Base-by-base conservation (phyloP, 345 rosid species). In the Hibiscus mutabilis region DNA sequence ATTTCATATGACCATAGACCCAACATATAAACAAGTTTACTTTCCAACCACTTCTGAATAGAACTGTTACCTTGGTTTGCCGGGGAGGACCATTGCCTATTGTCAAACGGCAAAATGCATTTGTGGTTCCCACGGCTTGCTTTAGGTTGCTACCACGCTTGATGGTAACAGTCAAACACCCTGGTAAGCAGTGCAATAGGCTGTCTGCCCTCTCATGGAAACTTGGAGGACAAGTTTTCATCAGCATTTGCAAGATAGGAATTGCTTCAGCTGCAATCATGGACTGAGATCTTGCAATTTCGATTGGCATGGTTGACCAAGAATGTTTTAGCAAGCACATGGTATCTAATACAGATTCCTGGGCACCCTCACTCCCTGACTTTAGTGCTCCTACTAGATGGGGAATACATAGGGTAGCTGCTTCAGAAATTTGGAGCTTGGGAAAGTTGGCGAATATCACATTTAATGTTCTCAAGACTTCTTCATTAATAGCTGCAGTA, bases 111-210 rank as follows among this genome's bases (percentile, higher is more conserved):
- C 98, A 93, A 76, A 91, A 93, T 46, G 96, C 97, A 72, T 86
- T 91, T 44, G 96, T 88, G 74, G 83, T 75, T 75, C 86, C 98
- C 87, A 89, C 78, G 56, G 96, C 74, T 80, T 91, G 97, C 82
- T 88, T 88, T 66, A 93, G 83, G 87, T 91, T 91, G 74, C 79
- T 87, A 52, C 97, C 98, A 24, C 89, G 96, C 81, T 80, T 84
- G 27, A 93, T 82, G 7, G 86, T 89, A 29, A 93, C 98, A 1
- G 90, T 87, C 79, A 93, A 81, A 78, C 88, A 85, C 62, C 97
- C 98, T 11, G 98, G 98, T 77, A 93, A 82, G 82, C 98, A 93
- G 75, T 89, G 98, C 79, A 93, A 82, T 57, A 93, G 75, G 76
- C 84, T 78, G 73, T 91, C 98, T 55, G 92, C 97, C 79, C 86